Percentiles rank a stretch among this genome's conserved stretches.
These are phyloP conservation scores for Yarrowia porcina DNA, from an alignment of 805 yeast species.

Conservation along the genomic window DNA sequence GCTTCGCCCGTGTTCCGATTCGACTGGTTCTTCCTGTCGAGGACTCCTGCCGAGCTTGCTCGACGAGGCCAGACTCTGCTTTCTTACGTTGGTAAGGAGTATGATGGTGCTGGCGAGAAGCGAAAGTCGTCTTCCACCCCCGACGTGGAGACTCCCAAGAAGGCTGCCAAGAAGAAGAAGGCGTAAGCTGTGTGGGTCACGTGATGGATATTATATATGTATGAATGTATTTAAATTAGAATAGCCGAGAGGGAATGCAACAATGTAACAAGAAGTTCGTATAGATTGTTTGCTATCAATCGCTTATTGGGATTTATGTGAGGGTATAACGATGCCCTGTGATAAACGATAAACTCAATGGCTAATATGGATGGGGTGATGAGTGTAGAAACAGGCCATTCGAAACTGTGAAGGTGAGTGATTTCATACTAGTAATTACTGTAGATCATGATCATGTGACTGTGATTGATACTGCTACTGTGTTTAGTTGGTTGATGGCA, in stretches of 20 bases:
- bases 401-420: too few relatives aligned
- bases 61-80: slow-evolving; percentile 80
- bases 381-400: too few relatives aligned
- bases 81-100: slow-evolving; percentile 70
- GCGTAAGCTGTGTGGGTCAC: neutral
- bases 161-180: slow-evolving; percentile 24
- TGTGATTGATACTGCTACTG: too few relatives aligned
- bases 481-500: too few relatives aligned
- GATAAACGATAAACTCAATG: neutral
- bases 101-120: slow-evolving; percentile 41
- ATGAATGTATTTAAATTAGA: slow-evolving; percentile 19
- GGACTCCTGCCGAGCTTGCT: slow-evolving; percentile 72
- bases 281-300: neutral
- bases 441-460: too few relatives aligned
- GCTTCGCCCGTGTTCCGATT: slow-evolving; percentile 72
- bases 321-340: too few relatives aligned
- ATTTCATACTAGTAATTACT: too few relatives aligned
- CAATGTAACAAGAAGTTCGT: neutral
- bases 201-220: neutral
- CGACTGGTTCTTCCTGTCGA: slow-evolving; percentile 80
- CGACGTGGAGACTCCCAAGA: slow-evolving; percentile 23
- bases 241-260: neutral
- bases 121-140: slow-evolving; percentile 23
- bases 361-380: too few relatives aligned
- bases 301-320: neutral